Conservation (phyloP, 2,329 filamentous ascomycete genomes). For the Neurospora sp. region DNA sequence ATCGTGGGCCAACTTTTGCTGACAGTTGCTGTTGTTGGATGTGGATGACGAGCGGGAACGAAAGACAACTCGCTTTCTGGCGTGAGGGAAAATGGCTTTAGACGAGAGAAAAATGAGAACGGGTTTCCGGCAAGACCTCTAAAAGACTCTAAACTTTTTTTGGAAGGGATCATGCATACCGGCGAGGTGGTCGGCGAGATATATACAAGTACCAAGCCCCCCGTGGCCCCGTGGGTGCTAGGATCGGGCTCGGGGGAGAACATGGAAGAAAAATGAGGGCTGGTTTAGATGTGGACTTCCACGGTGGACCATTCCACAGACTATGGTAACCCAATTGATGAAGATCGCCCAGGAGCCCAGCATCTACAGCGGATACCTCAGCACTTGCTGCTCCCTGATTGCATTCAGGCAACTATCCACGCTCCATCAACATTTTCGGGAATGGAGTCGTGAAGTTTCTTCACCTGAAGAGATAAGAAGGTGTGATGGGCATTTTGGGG, state of each 20-base stretch:
- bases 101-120: neutral
- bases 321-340: neutral
- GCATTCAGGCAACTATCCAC: neutral
- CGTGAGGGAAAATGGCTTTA: neutral
- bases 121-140: neutral
- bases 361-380: neutral
- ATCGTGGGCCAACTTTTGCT: neutral
- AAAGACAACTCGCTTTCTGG: neutral
- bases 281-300: neutral
- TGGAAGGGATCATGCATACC: neutral
- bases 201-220: neutral
- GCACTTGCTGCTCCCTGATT: neutral
- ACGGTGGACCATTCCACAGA: neutral
- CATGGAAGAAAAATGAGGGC: neutral
- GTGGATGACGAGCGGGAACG: neutral
- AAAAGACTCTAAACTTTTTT: neutral
- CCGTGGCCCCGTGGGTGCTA: neutral
- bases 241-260: neutral
- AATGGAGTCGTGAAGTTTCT: neutral
- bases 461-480: neutral
- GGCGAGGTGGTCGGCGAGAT: neutral
- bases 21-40: neutral
- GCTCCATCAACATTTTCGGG: neutral
- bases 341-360: neutral
- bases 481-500: neutral